Percentiles rank a stretch among this genome's conserved stretches.
Evolutionary conservation across 805 yeast species (phyloP).

Genomic region (Myxozyma sirexii): DNA sequence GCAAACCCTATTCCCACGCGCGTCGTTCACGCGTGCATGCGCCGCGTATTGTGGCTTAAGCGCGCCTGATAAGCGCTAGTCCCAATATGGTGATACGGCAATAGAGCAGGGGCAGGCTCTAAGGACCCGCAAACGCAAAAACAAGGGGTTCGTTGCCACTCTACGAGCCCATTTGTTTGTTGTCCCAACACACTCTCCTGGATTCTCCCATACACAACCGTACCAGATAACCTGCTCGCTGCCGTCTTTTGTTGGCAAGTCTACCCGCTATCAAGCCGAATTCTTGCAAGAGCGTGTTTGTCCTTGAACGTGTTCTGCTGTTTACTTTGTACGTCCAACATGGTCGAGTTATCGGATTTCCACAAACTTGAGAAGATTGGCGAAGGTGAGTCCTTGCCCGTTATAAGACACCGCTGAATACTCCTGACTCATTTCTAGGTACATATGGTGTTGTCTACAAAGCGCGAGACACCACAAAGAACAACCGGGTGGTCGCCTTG

Average conservation of each 20-base stretch:
- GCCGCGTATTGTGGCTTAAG: background rate
- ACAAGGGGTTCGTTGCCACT: slow-evolving; percentile 5
- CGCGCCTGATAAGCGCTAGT: background rate
- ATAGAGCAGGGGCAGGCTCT: background rate
- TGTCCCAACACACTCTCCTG: background rate
- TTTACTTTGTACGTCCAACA: slow-evolving; percentile 36
- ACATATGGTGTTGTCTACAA: slow-evolving; percentile 98
- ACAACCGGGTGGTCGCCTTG: slow-evolving; percentile 91
- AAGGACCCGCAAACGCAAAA: background rate
- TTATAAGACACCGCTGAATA: background rate
- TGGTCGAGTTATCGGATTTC: slow-evolving; percentile 89
- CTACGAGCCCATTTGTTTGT: background rate
- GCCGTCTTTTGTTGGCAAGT: too few species aligned
- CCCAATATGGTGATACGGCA: background rate
- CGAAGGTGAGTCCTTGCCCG: slow-evolving; percentile 66
- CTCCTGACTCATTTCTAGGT: slow-evolving; percentile 47
- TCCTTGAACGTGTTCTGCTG: too few species aligned
- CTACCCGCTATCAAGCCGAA: too few species aligned
- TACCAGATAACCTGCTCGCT: too few species aligned
- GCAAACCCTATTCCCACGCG: background rate
- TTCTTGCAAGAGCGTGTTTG: too few species aligned
- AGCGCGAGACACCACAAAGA: slow-evolving; percentile 85
- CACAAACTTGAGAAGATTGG: slow-evolving; percentile 96
- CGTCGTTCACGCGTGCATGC: background rate
- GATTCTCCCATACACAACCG: background rate